phyloP scores from a whole-genome alignment of 805 yeast species.

The Lipomyces sp. region DNA sequence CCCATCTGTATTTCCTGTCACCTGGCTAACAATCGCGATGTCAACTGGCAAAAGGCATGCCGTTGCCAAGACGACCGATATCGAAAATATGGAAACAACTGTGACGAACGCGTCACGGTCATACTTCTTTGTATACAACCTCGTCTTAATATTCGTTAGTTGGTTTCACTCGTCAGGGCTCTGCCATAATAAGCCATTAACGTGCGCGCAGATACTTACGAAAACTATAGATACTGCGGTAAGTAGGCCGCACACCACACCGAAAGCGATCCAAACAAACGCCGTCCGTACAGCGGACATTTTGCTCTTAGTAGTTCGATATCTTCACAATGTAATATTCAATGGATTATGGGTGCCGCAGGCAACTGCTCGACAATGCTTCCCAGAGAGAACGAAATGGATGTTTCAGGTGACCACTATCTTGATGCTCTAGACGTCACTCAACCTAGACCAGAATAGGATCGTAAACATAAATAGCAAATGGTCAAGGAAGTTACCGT shows the following conservation, averaged over 20 bases:
- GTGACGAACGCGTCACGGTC: slow-evolving; percentile 38
- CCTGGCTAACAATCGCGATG: slow-evolving; percentile 37
- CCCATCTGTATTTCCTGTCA: slow-evolving; percentile 27
- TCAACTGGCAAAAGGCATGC: slow-evolving; percentile 38
- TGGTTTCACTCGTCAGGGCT: not conserved
- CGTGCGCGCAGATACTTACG: slow-evolving; percentile 19
- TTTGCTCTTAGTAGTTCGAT: not conserved
- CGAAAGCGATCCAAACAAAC: slow-evolving; percentile 39
- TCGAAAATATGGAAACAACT: slow-evolving; percentile 36
- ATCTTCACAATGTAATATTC: not conserved
- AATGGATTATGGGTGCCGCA: no score
- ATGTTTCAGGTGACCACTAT: not conserved
- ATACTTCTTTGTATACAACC: slow-evolving; percentile 32
- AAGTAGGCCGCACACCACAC: slow-evolving; percentile 35
- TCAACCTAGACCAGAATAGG: no score
- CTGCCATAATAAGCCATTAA: not conserved
- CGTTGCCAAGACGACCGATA: slow-evolving; percentile 38
- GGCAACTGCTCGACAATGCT: no score
- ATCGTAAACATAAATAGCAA: not conserved
- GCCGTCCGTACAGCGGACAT: slow-evolving; percentile 37
- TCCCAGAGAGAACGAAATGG: no score
- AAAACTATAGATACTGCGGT: slow-evolving; percentile 31
- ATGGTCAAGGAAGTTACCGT: not conserved
- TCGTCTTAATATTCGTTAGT: slow-evolving; percentile 16
- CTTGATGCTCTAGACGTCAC: not conserved